phyloP scores from a whole-genome alignment of 352 stramenopile genomes.

The Phytophthora capsici region DNA sequence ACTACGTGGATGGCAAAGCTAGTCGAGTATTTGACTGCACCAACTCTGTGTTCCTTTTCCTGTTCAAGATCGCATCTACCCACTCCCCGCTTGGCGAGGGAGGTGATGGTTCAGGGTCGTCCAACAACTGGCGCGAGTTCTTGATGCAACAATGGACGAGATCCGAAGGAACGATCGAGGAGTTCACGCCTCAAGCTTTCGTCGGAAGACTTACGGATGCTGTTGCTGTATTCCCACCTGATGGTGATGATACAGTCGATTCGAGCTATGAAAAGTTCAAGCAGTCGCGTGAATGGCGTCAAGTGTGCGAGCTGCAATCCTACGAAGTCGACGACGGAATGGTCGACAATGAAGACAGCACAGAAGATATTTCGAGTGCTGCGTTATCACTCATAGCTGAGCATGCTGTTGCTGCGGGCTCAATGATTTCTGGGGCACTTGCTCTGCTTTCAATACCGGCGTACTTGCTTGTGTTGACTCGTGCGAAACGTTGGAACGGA shows the following conservation, averaged over 20 bases:
- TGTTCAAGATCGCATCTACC: conserved; percentile 46
- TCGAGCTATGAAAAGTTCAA: conserved; percentile 18
- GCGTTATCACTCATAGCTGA: conserved; percentile 17
- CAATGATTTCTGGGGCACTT: conserved; percentile 21
- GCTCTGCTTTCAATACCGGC: conserved; percentile 33
- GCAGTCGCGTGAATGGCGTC: conserved; percentile 33
- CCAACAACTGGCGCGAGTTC: conserved; percentile 57
- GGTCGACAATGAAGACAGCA: neutral
- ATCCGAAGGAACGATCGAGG: conserved; percentile 38
- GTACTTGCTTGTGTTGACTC: conserved; percentile 33
- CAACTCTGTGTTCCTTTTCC: conserved; percentile 66
- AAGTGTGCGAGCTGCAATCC: conserved; percentile 35
- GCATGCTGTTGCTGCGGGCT: conserved; percentile 17
- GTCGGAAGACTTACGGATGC: conserved; percentile 61
- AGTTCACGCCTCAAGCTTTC: conserved; percentile 77
- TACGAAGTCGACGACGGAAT: conserved; percentile 5
- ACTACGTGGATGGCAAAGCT: conserved; percentile 30
- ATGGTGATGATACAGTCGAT: conserved; percentile 13
- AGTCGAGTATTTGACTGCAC: conserved; percentile 57
- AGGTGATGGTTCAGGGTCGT: neutral
- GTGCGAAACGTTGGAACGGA: conserved; percentile 37
- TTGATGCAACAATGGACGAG: conserved; percentile 60
- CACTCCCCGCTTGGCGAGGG: conserved; percentile 6
- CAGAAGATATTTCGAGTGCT: conserved; percentile 5
- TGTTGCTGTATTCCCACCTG: conserved; percentile 34